Conservation (phyloP, 352 stramenopile genomes). For the Pythium dissimile region DNA sequence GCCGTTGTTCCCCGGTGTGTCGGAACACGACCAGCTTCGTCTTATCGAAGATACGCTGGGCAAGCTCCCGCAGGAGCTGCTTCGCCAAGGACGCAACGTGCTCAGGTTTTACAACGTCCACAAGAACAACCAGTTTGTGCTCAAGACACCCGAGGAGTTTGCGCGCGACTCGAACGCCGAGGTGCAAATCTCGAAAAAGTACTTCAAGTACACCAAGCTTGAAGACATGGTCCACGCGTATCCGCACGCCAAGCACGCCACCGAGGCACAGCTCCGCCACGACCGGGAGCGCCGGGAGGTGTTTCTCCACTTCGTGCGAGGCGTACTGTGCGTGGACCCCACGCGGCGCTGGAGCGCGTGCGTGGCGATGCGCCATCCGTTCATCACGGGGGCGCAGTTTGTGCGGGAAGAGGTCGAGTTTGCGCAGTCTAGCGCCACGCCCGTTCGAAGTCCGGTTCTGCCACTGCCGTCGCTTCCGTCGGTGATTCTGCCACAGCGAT, state of each 20-base stretch:
- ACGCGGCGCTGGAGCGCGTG: conserved; percentile 32
- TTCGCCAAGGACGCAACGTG: conserved; percentile 34
- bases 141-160: conserved; percentile 39
- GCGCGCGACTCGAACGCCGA: conserved; percentile 30
- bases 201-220: conserved; percentile 49
- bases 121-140: conserved; percentile 20
- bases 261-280: conserved; percentile 1
- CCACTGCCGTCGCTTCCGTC: neutral
- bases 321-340: conserved; percentile 32
- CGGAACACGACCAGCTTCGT: conserved; percentile 94
- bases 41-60: conserved; percentile 89
- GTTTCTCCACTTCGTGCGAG: conserved; percentile 39
- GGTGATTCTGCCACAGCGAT: neutral
- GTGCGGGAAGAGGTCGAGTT: conserved; percentile 4
- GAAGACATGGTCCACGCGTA: conserved; percentile 42
- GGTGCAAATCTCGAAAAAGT: conserved; percentile 39
- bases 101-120: conserved; percentile 45
- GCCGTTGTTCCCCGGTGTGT: conserved; percentile 91
- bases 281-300: conserved; percentile 25
- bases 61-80: conserved; percentile 29
- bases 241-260: conserved; percentile 26
- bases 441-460: neutral
- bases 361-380: conserved; percentile 39
- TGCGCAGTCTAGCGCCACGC: neutral
- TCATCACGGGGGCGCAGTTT: conserved; percentile 38